phyloP scores from a whole-genome alignment of 768 basidiomycete species.

The Suillus cothurnatus region DNA sequence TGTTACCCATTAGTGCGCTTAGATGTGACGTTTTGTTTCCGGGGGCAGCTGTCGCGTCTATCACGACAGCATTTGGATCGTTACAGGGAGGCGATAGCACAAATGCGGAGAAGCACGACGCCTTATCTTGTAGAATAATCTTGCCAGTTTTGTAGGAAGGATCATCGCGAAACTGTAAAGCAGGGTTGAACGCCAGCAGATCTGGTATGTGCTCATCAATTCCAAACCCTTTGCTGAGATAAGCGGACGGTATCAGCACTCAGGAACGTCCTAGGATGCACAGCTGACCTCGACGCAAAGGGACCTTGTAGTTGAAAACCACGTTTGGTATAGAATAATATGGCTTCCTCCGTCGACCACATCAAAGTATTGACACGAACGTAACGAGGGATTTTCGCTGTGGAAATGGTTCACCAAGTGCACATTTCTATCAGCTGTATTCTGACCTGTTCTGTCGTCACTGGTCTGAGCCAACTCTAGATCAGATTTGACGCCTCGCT shows the following conservation, averaged over 20 bases:
- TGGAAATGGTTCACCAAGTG: neutral
- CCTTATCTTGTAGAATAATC: slow-evolving; percentile 95
- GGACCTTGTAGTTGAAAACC: slow-evolving; percentile 60
- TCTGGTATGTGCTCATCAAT: slow-evolving; percentile 82
- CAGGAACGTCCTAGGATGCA: slow-evolving; percentile 1
- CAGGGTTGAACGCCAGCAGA: slow-evolving; percentile 77
- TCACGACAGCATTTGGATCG: slow-evolving; percentile 55
- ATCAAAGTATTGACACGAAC: slow-evolving; percentile 77
- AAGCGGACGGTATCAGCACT: slow-evolving; percentile 8
- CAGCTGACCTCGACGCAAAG: slow-evolving; percentile 52
- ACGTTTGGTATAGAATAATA: slow-evolving; percentile 52
- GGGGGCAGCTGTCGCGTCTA: slow-evolving; percentile 95
- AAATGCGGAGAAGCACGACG: slow-evolving; percentile 93
- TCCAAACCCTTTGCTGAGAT: slow-evolving; percentile 59
- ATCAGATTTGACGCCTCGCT: slow-evolving; percentile 65
- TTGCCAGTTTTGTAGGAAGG: slow-evolving; percentile 74
- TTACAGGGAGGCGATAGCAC: slow-evolving; percentile 74
- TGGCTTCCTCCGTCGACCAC: slow-evolving; percentile 68
- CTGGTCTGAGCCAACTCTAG: slow-evolving; percentile 61
- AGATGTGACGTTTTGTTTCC: slow-evolving; percentile 98
- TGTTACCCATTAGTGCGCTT: slow-evolving; percentile 82
- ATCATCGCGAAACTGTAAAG: slow-evolving; percentile 67
- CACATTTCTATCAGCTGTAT: neutral
- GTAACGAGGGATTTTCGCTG: slow-evolving; percentile 81
- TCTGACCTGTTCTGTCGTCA: slow-evolving; percentile 66